Evolutionary conservation across 1,284 basidiomycete species (phyloP).

Genomic region (Sutorius eximius): DNA sequence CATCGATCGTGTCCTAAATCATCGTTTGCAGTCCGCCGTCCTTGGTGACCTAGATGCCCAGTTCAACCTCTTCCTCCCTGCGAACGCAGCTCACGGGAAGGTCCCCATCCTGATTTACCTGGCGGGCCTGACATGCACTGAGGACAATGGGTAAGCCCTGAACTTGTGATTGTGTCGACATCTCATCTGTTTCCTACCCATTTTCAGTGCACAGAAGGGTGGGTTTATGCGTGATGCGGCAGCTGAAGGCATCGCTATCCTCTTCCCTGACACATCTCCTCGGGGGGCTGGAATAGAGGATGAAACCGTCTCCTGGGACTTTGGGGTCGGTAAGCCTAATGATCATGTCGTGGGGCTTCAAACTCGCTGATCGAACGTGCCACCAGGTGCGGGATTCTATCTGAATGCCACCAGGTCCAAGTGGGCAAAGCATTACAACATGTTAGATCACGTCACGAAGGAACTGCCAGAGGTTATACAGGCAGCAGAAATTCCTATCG

Average conservation of each 20-base stretch:
- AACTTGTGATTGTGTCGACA: not conserved
- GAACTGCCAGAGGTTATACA: conserved; percentile 82
- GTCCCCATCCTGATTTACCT: conserved; percentile 90
- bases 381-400: conserved; percentile 87
- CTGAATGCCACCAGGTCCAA: conserved; percentile 82
- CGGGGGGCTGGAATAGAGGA: conserved; percentile 88
- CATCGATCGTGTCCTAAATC: not conserved
- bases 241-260: conserved; percentile 82
- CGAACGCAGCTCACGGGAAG: conserved; percentile 53
- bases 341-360: not conserved
- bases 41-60: conserved; percentile 80
- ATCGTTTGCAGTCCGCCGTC: conserved; percentile 51
- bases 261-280: conserved; percentile 97
- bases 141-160: conserved; percentile 81
- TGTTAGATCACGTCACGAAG: conserved; percentile 80
- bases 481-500: conserved; percentile 65
- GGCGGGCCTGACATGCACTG: conserved; percentile 92
- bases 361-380: conserved; percentile 1
- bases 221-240: conserved; percentile 81
- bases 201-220: conserved; percentile 80
- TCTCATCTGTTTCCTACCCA: not conserved
- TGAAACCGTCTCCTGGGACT: conserved; percentile 89
- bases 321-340: conserved; percentile 65
- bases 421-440: conserved; percentile 87
- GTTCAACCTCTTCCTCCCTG: conserved; percentile 92